A percentile compares a stretch with the other conserved stretches of the same genome.
These are phyloP conservation scores for Prunus davidiana DNA, from an alignment of 306 rosid genomes.

Conservation along the genomic window DNA sequence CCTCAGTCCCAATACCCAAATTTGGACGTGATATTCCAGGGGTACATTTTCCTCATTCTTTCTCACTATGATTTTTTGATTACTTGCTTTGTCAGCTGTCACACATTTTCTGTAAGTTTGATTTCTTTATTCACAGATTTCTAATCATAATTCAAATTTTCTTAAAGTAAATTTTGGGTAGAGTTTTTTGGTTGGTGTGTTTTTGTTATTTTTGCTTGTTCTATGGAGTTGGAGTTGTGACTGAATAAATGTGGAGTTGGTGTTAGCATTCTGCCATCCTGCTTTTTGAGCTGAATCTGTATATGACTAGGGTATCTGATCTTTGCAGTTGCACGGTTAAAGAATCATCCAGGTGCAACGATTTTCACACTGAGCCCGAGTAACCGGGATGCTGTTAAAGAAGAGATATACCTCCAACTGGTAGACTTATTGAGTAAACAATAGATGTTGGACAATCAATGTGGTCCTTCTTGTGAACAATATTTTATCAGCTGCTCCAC, in stretches of 20 bases:
- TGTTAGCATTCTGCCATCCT: not conserved
- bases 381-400: slow-evolving; percentile 61
- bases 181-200: no score
- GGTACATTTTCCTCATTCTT: slow-evolving; percentile 31
- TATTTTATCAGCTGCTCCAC: not conserved
- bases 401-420: slow-evolving; percentile 46
- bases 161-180: no score
- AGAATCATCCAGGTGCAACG: slow-evolving; percentile 64
- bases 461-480: not conserved
- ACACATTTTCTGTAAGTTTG: not conserved
- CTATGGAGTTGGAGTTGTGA: not conserved
- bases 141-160: not conserved
- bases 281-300: slow-evolving; percentile 3
- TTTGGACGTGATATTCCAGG: slow-evolving; percentile 74
- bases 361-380: slow-evolving; percentile 50
- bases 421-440: slow-evolving; percentile 41
- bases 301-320: slow-evolving; percentile 14
- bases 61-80: not conserved
- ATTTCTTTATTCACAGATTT: not conserved
- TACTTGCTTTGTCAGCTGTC: not conserved
- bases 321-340: slow-evolving; percentile 73
- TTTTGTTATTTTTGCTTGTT: not conserved
- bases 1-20: slow-evolving; percentile 74
- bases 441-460: slow-evolving; percentile 23
- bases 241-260: not conserved